Conservation (phyloP, 495 filamentous ascomycete genomes). For the Penicillium nucicola region DNA sequence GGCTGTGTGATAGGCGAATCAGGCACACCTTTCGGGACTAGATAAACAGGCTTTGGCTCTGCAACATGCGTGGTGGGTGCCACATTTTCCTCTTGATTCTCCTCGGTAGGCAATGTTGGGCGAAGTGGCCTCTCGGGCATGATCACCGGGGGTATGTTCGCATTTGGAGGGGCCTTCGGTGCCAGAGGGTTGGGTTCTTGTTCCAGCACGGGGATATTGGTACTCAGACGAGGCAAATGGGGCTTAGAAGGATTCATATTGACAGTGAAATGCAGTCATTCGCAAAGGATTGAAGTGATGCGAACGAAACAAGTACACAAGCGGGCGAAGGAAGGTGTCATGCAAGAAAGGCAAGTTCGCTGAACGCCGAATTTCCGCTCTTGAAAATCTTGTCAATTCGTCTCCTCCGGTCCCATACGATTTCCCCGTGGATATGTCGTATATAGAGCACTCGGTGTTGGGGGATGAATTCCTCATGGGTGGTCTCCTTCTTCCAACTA, state of each 20-base stretch:
- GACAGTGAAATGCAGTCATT: neutral
- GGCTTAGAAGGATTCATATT: conserved; percentile 16
- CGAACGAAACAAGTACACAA: neutral
- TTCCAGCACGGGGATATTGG: conserved; percentile 3
- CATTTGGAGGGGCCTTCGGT: neutral
- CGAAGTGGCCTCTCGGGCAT: conserved; percentile 4
- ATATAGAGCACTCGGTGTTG: conserved; percentile 77
- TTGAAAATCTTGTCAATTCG: conserved; percentile 58
- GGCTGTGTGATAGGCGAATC: conserved; percentile 24
- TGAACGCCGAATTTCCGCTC: conserved; percentile 49
- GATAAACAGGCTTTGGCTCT: conserved; percentile 10
- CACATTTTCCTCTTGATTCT: conserved; percentile 25
- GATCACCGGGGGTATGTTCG: neutral
- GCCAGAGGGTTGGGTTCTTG: neutral
- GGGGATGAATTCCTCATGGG: conserved; percentile 83
- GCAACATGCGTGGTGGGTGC: conserved; percentile 5
- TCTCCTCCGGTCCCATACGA: conserved; percentile 55
- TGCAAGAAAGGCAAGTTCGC: conserved; percentile 31
- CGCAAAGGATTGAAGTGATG: neutral
- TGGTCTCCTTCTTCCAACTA: conserved; percentile 71
- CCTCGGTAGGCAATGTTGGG: conserved; percentile 27
- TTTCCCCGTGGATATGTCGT: conserved; percentile 46
- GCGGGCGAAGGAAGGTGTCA: conserved; percentile 9
- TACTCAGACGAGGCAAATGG: conserved; percentile 16
- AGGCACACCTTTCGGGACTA: conserved; percentile 11